phyloP scores from a whole-genome alignment of 139 green algal genomes.

The Chlorella sp. region DNA sequence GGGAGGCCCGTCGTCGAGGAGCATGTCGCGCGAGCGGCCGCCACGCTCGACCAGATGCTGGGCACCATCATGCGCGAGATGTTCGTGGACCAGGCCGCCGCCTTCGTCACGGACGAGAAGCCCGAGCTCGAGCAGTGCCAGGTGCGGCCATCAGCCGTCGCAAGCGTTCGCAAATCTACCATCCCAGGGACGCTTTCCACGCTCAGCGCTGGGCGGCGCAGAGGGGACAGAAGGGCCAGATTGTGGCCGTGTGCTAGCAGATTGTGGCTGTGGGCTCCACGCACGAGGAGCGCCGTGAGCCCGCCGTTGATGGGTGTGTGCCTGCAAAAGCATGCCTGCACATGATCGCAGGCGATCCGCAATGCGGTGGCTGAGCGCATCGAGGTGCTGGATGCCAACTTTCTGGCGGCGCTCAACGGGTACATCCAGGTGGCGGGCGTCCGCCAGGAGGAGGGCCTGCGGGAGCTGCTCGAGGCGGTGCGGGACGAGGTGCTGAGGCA shows the following conservation, averaged over 20 bases:
- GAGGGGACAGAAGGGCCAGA: too few species aligned
- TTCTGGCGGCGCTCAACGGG: conserved; percentile 42
- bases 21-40: conserved; percentile 28
- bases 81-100: conserved; percentile 32
- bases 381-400: conserved; percentile 50
- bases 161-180: too few species aligned
- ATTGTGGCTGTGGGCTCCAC: too few species aligned
- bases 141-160: too few species aligned
- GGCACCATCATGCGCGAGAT: conserved; percentile 37
- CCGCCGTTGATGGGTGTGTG: too few species aligned
- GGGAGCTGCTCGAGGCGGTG: conserved; percentile 18
- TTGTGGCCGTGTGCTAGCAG: too few species aligned
- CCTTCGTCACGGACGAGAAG: conserved; percentile 25
- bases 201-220: too few species aligned
- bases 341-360: conserved; percentile 20
- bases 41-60: conserved; percentile 45
- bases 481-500: conserved; percentile 32
- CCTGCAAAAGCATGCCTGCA: too few species aligned
- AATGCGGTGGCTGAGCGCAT: conserved; percentile 40
- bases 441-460: conserved; percentile 11
- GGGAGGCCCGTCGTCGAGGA: too few species aligned
- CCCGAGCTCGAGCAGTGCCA: conserved; percentile 5
- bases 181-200: too few species aligned
- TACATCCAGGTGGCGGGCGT: conserved; percentile 21
- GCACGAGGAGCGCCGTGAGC: too few species aligned